Percentiles rank a stretch among this genome's conserved stretches.
These are phyloP conservation scores for Nigrospora osmanthi DNA, from an alignment of 2,329 filamentous ascomycete species.

Conservation along the genomic window DNA sequence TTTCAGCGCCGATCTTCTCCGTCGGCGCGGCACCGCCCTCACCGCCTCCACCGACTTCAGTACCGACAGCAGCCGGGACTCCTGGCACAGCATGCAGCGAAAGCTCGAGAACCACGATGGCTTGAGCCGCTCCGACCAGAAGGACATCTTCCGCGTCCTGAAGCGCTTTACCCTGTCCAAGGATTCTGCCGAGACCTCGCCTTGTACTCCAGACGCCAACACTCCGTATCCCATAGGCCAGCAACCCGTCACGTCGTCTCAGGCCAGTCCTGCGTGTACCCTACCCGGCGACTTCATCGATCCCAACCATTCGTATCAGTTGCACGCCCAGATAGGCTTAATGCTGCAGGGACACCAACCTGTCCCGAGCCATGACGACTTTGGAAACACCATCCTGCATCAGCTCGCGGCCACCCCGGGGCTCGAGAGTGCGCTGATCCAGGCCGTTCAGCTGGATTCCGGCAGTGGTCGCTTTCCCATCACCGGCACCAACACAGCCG, in stretches of 20 bases:
- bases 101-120: conserved; percentile 1
- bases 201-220: too few species aligned
- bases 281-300: conserved; percentile 43
- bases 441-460: conserved; percentile 10
- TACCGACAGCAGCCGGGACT: conserved; percentile 23
- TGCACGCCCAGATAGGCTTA: too few species aligned
- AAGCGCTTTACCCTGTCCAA: conserved; percentile 21
- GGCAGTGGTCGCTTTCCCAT: conserved; percentile 15
- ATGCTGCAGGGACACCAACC: too few species aligned
- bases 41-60: conserved; percentile 30
- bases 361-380: conserved; percentile 29
- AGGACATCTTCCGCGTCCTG: conserved; percentile 11
- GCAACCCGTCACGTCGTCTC: not conserved
- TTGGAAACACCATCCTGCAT: conserved; percentile 47
- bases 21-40: conserved; percentile 24
- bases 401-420: conserved; percentile 10
- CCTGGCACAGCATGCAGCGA: conserved; percentile 4
- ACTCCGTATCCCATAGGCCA: too few species aligned
- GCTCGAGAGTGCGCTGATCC: conserved; percentile 10
- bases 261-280: conserved; percentile 18
- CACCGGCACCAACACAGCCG: conserved; percentile 16
- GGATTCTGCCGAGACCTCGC: conserved; percentile 4
- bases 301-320: conserved; percentile 6
- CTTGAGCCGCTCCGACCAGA: conserved; percentile 21
- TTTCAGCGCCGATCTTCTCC: conserved; percentile 13